Evolutionary conservation across 116 monocot genomes (phyloP).

Genomic region (Iris pallida): DNA sequence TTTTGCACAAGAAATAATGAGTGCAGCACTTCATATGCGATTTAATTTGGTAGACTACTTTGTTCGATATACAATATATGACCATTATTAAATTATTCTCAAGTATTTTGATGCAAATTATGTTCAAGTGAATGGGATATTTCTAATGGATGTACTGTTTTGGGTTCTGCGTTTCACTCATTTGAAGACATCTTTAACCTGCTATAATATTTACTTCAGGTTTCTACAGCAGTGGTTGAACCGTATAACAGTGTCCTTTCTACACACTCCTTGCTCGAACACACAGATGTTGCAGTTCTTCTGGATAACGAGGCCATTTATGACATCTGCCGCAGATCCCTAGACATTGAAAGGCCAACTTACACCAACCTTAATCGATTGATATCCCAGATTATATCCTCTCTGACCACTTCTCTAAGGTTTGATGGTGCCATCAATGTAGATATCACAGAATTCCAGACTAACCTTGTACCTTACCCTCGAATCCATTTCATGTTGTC

Average conservation of each 20-base stretch:
- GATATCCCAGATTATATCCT: constrained; percentile 18
- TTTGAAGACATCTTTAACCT: neutral
- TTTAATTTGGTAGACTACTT: too few species aligned
- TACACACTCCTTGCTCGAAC: constrained; percentile 14
- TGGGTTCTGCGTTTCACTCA: neutral
- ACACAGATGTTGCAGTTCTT: constrained; percentile 15
- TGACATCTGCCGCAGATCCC: constrained; percentile 14
- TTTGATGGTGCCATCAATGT: constrained; percentile 20
- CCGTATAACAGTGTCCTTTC: constrained; percentile 22
- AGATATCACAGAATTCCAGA: constrained; percentile 17
- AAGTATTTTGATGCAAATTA: neutral
- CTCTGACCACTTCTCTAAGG: constrained; percentile 15
- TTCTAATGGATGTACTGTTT: neutral
- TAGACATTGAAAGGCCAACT: constrained; percentile 16
- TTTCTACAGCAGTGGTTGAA: constrained; percentile 16
- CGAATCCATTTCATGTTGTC: constrained; percentile 21
- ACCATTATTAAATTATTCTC: neutral
- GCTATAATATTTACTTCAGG: neutral
- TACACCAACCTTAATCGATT: constrained; percentile 18
- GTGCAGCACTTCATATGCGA: too few species aligned
- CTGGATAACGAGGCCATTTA: constrained; percentile 18
- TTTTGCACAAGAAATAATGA: too few species aligned
- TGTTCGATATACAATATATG: neutral
- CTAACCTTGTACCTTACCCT: constrained; percentile 18
- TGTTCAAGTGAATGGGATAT: neutral